Evolutionary conservation across 2,329 filamentous ascomycete species (phyloP).

Genomic region (Exophiala oligosperma): DNA sequence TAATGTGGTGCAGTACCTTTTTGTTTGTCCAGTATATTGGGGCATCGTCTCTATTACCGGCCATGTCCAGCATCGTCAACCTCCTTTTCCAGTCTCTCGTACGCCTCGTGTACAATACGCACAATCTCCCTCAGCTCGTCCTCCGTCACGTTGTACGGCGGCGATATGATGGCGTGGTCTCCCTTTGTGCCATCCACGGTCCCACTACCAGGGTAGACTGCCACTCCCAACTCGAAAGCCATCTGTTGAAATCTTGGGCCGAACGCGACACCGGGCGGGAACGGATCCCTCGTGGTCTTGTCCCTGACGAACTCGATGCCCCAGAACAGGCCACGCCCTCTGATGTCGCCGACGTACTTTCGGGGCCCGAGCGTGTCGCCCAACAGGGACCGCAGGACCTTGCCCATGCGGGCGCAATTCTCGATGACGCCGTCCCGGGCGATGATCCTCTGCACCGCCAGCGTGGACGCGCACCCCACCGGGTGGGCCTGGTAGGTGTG

Average conservation of each 20-base stretch:
- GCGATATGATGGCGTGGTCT: slow-evolving; percentile 56
- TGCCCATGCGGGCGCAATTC: slow-evolving; percentile 38
- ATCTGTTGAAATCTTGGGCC: slow-evolving; percentile 45
- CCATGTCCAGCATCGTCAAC: slow-evolving; percentile 8
- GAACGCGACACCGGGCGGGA: slow-evolving; percentile 44
- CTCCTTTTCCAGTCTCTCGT: slow-evolving; percentile 20
- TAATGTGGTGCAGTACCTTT: no score
- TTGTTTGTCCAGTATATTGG: background rate
- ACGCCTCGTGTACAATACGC: slow-evolving; percentile 46
- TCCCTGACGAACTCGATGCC: slow-evolving; percentile 61
- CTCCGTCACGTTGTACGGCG: slow-evolving; percentile 53
- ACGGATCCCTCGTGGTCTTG: slow-evolving; percentile 55
- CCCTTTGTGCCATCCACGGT: slow-evolving; percentile 52
- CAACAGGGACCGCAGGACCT: slow-evolving; percentile 43
- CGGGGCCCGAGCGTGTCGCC: slow-evolving; percentile 45
- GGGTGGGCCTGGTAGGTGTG: slow-evolving; percentile 61
- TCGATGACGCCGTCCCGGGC: slow-evolving; percentile 49
- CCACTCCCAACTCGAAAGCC: slow-evolving; percentile 42
- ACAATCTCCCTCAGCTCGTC: slow-evolving; percentile 52
- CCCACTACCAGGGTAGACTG: slow-evolving; percentile 54
- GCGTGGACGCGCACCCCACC: slow-evolving; percentile 53
- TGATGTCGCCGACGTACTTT: slow-evolving; percentile 57
- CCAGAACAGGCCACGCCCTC: slow-evolving; percentile 61
- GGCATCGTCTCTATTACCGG: background rate
- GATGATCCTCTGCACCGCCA: slow-evolving; percentile 55